phyloP scores from a whole-genome alignment of 371 early-diverging fungal genomes.

The Mortierella polycephala region DNA sequence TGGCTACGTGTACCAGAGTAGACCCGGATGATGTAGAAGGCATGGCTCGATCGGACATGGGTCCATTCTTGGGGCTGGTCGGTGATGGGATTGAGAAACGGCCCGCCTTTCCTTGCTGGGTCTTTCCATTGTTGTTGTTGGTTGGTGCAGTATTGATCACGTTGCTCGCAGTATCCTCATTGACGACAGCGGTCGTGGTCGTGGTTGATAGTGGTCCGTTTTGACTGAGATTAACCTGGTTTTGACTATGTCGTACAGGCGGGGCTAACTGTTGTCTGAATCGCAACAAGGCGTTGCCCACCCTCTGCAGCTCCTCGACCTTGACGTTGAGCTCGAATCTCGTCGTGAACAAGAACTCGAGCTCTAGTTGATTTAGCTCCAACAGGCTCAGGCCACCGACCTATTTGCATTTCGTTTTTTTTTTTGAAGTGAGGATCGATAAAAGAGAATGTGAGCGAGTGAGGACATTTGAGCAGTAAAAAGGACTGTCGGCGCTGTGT shows the following conservation, averaged over 20 bases:
- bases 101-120: constrained; percentile 7
- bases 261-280: constrained; percentile 3
- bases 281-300: constrained; percentile 27
- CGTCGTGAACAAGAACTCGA: constrained; percentile 87
- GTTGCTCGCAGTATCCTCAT: background rate
- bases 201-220: background rate
- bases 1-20: background rate
- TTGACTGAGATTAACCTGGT: background rate
- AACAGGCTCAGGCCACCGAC: constrained; percentile 90
- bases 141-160: constrained; percentile 3
- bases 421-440: background rate
- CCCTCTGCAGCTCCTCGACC: constrained; percentile 37
- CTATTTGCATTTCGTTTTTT: constrained; percentile 15
- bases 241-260: background rate
- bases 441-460: background rate
- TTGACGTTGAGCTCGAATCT: constrained; percentile 83
- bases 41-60: constrained; percentile 32
- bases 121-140: background rate
- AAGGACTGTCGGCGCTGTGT: no score
- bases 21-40: constrained; percentile 11
- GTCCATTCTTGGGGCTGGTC: constrained; percentile 37
- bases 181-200: background rate
- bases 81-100: constrained; percentile 43
- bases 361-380: constrained; percentile 89
- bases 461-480: background rate